phyloP scores from a whole-genome alignment of 1,284 basidiomycete genomes.

The Boletus albobrunnescens region DNA sequence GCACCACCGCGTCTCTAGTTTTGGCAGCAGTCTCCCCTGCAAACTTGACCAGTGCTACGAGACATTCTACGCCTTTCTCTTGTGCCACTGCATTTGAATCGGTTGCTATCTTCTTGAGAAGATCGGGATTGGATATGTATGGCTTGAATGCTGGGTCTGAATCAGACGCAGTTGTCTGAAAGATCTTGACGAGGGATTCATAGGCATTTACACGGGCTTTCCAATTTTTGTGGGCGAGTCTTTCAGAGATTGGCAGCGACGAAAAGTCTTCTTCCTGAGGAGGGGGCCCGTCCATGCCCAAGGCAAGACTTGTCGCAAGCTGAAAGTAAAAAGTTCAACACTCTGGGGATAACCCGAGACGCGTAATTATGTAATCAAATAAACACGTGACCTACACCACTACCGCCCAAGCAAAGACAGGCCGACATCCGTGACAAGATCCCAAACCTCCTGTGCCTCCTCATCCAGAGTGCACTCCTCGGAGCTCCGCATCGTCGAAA shows the following conservation, averaged over 20 bases:
- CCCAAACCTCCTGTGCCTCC: slow-evolving; percentile 53
- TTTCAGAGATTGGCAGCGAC: slow-evolving; percentile 73
- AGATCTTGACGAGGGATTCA: slow-evolving; percentile 81
- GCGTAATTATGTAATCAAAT: slow-evolving; percentile 24
- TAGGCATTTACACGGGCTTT: slow-evolving; percentile 95
- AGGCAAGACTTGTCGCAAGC: slow-evolving; percentile 4
- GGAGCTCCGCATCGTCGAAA: slow-evolving; percentile 38
- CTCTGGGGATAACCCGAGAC: slow-evolving; percentile 8
- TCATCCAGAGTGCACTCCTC: slow-evolving; percentile 46
- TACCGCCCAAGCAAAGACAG: slow-evolving; percentile 47
- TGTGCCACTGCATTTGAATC: slow-evolving; percentile 98
- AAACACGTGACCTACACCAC: slow-evolving; percentile 23
- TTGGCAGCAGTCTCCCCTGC: slow-evolving; percentile 85
- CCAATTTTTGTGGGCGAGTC: slow-evolving; percentile 95
- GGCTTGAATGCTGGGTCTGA: slow-evolving; percentile 92
- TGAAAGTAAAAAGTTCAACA: slow-evolving; percentile 16
- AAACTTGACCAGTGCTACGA: slow-evolving; percentile 83
- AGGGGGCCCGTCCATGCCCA: slow-evolving; percentile 81
- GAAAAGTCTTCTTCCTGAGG: slow-evolving; percentile 94
- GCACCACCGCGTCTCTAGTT: slow-evolving; percentile 79
- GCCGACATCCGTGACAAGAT: slow-evolving; percentile 56
- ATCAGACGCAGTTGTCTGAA: slow-evolving; percentile 86
- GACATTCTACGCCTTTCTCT: slow-evolving; percentile 91
- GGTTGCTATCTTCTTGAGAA: slow-evolving; percentile 82
- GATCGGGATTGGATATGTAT: slow-evolving; percentile 73